These are phyloP conservation scores for Leccinum subgranulosum DNA, from an alignment of 768 basidiomycete genomes.

Conservation along the genomic window DNA sequence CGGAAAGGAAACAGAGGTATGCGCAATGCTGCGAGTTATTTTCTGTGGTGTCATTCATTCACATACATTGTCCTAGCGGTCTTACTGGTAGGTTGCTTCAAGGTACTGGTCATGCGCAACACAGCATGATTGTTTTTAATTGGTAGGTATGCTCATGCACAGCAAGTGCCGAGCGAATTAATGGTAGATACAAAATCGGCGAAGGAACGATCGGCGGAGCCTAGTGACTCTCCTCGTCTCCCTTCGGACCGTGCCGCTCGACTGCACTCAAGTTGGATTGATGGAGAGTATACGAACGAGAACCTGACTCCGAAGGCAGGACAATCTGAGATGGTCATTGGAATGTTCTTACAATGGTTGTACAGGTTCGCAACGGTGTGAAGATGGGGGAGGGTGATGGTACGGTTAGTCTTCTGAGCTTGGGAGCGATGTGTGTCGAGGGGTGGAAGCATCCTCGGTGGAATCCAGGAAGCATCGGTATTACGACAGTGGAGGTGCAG, in stretches of 20 bases:
- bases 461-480: conserved; percentile 88
- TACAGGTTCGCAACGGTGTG: conserved; percentile 74
- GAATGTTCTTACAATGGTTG: neutral
- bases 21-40: neutral
- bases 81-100: conserved; percentile 66
- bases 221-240: conserved; percentile 42
- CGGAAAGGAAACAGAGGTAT: conserved; percentile 91
- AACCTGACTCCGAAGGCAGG: conserved; percentile 51
- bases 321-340: neutral
- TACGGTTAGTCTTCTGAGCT: conserved; percentile 79
- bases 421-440: conserved; percentile 96
- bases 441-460: conserved; percentile 88
- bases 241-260: conserved; percentile 51
- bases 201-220: conserved; percentile 38
- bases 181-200: conserved; percentile 46
- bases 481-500: conserved; percentile 83
- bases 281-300: conserved; percentile 75
- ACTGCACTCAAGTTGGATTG: conserved; percentile 73
- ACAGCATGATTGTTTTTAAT: neutral
- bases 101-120: neutral
- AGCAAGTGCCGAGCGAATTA: conserved; percentile 63
- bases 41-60: neutral
- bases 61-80: conserved; percentile 48
- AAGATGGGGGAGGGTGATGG: conserved; percentile 96
- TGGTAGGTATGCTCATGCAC: conserved; percentile 67